Conservation (phyloP, 176 grass and related monocot genomes). For the Olyra latifolia region DNA sequence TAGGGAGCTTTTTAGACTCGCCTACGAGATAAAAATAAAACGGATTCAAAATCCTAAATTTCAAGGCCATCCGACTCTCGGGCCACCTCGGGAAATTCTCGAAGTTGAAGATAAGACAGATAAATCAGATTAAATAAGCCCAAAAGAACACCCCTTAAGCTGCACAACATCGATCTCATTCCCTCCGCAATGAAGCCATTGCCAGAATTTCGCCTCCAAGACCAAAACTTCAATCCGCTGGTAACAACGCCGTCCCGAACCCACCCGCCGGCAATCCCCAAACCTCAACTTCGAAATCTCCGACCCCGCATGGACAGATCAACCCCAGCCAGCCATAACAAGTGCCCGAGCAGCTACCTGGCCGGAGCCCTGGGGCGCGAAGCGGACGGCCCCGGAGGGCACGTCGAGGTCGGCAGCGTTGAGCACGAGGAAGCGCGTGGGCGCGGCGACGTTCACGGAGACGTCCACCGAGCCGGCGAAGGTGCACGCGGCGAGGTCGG, state of each 20-base stretch:
- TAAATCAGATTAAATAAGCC: too few relatives aligned
- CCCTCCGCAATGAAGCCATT: background rate
- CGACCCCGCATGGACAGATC: slow-evolving; percentile 19
- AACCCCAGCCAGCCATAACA: background rate
- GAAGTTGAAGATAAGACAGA: too few relatives aligned
- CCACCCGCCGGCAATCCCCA: background rate
- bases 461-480: slow-evolving; percentile 63
- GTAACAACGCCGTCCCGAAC: background rate
- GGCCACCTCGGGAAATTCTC: too few relatives aligned
- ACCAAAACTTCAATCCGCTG: background rate
- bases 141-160: too few relatives aligned
- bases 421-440: slow-evolving; percentile 77
- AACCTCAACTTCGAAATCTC: background rate
- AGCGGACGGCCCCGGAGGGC: slow-evolving; percentile 39
- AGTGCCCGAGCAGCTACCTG: slow-evolving; percentile 35
- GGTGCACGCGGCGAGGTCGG: slow-evolving; percentile 69
- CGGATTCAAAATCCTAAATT: too few relatives aligned
- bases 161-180: background rate
- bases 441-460: slow-evolving; percentile 41
- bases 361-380: slow-evolving; percentile 39
- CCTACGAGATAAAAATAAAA: too few relatives aligned
- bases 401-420: slow-evolving; percentile 79
- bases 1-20: too few relatives aligned
- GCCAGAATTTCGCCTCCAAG: background rate
- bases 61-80: too few relatives aligned